These are phyloP conservation scores for Epithemia pelagica DNA, from an alignment of 108 stramenopile genomes.

Conservation along the genomic window DNA sequence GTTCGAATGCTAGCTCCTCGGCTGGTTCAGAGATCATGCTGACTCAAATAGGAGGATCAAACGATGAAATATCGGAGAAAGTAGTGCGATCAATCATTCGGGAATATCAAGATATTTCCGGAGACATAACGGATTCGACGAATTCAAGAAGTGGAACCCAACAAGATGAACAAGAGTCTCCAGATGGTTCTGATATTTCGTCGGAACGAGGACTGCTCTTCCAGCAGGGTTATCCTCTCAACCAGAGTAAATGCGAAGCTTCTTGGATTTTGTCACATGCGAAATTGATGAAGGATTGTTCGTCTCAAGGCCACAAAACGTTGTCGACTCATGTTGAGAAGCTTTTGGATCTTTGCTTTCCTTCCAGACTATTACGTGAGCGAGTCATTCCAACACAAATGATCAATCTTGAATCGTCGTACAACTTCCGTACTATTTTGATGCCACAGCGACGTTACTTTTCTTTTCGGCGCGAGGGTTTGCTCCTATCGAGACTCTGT, in stretches of 20 bases:
- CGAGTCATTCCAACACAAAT: constrained; percentile 35
- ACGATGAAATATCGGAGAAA: neutral
- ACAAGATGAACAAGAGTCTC: neutral
- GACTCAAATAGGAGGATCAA: neutral
- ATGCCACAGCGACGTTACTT: constrained; percentile 65
- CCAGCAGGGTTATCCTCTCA: constrained; percentile 40
- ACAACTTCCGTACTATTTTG: constrained; percentile 55
- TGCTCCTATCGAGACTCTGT: constrained; percentile 45
- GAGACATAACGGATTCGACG: neutral
- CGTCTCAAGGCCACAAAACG: neutral
- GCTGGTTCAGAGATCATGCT: constrained; percentile 1
- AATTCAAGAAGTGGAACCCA: neutral
- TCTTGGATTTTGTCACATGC: constrained; percentile 49
- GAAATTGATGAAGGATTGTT: neutral
- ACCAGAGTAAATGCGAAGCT: constrained; percentile 25
- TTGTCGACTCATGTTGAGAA: constrained; percentile 28
- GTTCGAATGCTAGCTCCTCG: constrained; percentile 4
- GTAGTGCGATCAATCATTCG: neutral
- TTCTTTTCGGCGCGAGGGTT: constrained; percentile 58
- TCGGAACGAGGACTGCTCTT: constrained; percentile 9
- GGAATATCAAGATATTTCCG: neutral
- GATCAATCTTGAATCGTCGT: constrained; percentile 32
- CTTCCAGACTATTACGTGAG: constrained; percentile 41
- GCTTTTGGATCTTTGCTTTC: constrained; percentile 46
- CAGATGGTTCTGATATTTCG: neutral